Base-by-base conservation (phyloP, 768 basidiomycete genomes). In the Rhodotorula diobovata region DNA sequence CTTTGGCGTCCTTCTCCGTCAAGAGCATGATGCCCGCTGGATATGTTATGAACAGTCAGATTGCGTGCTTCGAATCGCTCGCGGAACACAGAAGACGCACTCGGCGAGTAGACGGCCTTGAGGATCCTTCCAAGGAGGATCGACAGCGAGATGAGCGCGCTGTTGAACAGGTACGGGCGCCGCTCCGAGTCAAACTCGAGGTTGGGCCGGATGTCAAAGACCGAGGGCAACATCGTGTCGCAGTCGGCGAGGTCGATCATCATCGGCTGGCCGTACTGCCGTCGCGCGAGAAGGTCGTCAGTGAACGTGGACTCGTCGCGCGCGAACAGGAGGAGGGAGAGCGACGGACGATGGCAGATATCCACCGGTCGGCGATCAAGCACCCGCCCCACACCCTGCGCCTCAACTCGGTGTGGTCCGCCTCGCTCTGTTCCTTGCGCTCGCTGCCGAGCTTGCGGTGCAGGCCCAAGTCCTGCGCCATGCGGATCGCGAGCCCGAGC, bases 221-320 rank as follows among this genome's bases (percentile, higher is more conserved):
- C 91, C 16, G 91, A 91, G 1, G 94, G 94, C 45, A 96, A 83
- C 64, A 93, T 88, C 9, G 91, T 90, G 80, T 99, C 95, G 80
- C 96, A 99, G 80, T 99, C 96, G 75, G 90, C 87, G 4, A 98
- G 87, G 80, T 97, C 94, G 72, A 99, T 95, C 89, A 95, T 91
- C 79, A 88, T 90, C 6, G 95, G 95, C 75, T 93, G 90, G 0
- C 95, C 95, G 76, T 93, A 91, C 34, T 91, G 88, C 32, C 9
- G 25, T 37, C 35, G 23, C 25, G 15, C 21, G 25, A 46, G 30
- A 43, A 25, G 2, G 25, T 53, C 51, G 30, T 35, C 28, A 37
- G 34, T 23, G n/a, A 1, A 46, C 54, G 59, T 23, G 60, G 45
- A 12, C 10, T 3, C 20, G 32, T 1, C 14, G 35, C 12, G 5